Base-by-base conservation (phyloP, 345 rosid species). In the Eucalyptus shirleyi region DNA sequence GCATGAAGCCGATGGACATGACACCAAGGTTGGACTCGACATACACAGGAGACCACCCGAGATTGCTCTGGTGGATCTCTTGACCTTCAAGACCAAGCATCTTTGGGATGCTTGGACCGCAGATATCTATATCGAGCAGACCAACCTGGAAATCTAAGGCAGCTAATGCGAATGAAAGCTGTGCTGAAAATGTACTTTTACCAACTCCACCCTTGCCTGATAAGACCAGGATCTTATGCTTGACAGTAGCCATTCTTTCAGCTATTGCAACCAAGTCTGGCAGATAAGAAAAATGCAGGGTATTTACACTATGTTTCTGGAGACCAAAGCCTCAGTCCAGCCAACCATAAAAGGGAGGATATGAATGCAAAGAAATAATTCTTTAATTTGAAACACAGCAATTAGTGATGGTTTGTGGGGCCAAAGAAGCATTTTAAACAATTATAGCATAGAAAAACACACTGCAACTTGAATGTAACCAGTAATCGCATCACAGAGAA, bases 191-290 rank as follows among this genome's bases (percentile, higher is more conserved):
- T 60, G 99, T 98, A 92, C 99, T 98, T 93, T 98, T 98, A 81
- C 99, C 99, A 91, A 97, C 99, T 60, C 99, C 99, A 19, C 99
- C 99, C 91, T 97, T 98, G 19, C 99, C 98, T 42, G 99, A 98
- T 88, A 98, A 93, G 89, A 98, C 92, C 88, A 98, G 89, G 88
- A 98, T 96, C 95, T 96, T 98, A 91, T 96, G 99, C 95, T 95
- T 98, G 60, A 97, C 98, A 15, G 99, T 96, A 87, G 97, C 97
- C 99, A 97, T 97, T 72, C 99, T 92, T 94, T 98, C 99, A 4
- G 96, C 96, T 86, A 98, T 98, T 81, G 95, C 94, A 82, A 97
- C 98, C 97, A 98, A 94, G 90, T 98, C 99, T 97, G 94, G 90
- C 15, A 83, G 86, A 60, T 49, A 90, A 28, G 62, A 40, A 55